phyloP scores from a whole-genome alignment of 192 early-diverging fungal genomes.

The Podila epigama region DNA sequence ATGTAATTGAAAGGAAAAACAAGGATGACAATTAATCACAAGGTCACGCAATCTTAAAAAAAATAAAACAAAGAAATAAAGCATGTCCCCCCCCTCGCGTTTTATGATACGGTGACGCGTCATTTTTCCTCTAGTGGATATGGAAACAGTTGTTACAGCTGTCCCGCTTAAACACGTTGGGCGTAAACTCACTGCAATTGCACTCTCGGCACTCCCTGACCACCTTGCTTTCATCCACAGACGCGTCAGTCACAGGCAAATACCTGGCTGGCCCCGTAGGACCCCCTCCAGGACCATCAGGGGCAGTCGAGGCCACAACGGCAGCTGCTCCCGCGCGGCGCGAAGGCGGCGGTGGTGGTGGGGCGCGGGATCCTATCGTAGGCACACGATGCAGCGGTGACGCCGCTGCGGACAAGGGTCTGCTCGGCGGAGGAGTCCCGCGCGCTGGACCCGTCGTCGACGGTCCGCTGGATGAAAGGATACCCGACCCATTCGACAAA shows the following conservation, averaged over 20 bases:
- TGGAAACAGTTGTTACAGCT: constrained; percentile 87
- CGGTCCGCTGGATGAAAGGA: no score
- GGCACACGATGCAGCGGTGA: background rate
- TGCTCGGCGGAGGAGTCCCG: constrained; percentile 13
- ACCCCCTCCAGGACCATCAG: no score
- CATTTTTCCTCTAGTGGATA: constrained; percentile 51
- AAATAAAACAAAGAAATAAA: background rate
- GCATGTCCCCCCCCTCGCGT: background rate
- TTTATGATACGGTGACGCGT: background rate
- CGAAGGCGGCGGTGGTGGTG: constrained; percentile 15
- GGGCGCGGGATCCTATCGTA: constrained; percentile 9
- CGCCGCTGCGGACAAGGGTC: constrained; percentile 9
- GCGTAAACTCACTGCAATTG: constrained; percentile 72
- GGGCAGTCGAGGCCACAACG: background rate
- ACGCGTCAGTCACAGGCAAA: no score
- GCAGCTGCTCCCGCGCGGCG: constrained; percentile 1
- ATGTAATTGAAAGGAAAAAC: background rate
- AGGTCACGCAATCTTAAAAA: background rate
- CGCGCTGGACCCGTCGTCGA: background rate
- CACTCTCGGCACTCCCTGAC: constrained; percentile 63
- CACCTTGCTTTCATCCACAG: no score
- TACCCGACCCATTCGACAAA: background rate
- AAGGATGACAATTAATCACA: background rate
- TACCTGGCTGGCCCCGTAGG: no score
- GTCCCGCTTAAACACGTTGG: constrained; percentile 74